Evolutionary conservation across 176 grass and related monocot genomes (phyloP), one percentile per base, ranked within the genome.

Genomic region (Typha latifolia): DNA sequence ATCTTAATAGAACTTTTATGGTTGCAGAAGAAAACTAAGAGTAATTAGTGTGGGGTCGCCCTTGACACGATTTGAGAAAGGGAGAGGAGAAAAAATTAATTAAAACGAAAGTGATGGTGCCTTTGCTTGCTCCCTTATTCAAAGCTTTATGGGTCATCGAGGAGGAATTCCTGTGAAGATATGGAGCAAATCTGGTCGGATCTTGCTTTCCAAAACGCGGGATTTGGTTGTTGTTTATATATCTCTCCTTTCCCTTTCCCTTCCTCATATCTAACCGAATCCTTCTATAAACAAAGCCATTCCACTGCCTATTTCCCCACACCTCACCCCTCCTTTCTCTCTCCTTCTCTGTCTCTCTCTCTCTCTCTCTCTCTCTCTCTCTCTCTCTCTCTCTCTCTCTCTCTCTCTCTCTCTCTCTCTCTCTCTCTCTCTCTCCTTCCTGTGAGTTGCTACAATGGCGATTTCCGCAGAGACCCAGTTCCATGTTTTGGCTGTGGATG

Each of bases 401-500:
- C 61, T 49, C 52, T 47, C 67, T 73, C 76, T 43, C n/a, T 27
- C 14, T 49, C 6, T 23, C 16, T 15, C 21, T 61, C 1, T 49
- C 57, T 37, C 53, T 20, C 5, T 61, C 11, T 82, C 64, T 48
- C 27, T 72, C 5, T 26, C 57, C 10, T 59, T 52, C 51, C 20
- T 32, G 24, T 67, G 37, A n/a, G 12, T 47, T 71, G 49, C 78
- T 69, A n/a, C 74, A 50, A 89, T 89, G 78, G 82, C 80, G 3
- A 74, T 80, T 57, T 86, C 65, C 1, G 31, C 81, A 59, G 78
- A 85, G 55, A 16, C 72, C 2, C 84, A 52, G 2, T 95, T 95
- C 81, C 91, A 95, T 77, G 81, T 95, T 15, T 63, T 95, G 63
- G 91, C 91, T 0, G 91, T 95, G 66, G 91, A 95, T 69, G 91